Percentiles rank a stretch among this genome's conserved stretches.
These are phyloP conservation scores for Parachaetomium inaequale DNA, from an alignment of 495 filamentous ascomycete genomes.

Conservation along the genomic window DNA sequence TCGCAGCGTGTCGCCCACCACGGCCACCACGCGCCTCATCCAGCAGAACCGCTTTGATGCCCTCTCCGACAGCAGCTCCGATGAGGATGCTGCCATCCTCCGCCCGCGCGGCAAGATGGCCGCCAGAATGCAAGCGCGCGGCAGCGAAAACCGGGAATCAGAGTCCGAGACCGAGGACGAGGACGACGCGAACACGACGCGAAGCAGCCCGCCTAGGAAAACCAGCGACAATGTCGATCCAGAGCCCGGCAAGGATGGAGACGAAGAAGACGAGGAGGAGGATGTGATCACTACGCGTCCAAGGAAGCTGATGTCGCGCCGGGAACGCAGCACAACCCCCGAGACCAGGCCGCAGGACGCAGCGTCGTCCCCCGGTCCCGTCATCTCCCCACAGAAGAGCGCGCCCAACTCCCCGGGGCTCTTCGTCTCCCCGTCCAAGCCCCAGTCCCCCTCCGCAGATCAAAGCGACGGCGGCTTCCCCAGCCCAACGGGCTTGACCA, in stretches of 20 bases:
- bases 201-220: conserved; percentile 17
- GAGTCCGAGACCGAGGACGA: conserved; percentile 19
- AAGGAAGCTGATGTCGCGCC: conserved; percentile 35
- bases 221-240: conserved; percentile 22
- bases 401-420: conserved; percentile 29
- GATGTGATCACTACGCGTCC: conserved; percentile 28
- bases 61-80: conserved; percentile 20
- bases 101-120: conserved; percentile 69
- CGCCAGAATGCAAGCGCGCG: conserved; percentile 54
- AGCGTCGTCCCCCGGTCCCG: conserved; percentile 38
- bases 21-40: conserved; percentile 15
- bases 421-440: conserved; percentile 44
- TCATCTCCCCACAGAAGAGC: conserved; percentile 32
- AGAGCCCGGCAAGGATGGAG: conserved; percentile 19
- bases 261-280: conserved; percentile 30
- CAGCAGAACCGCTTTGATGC: conserved; percentile 7
- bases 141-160: conserved; percentile 24
- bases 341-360: conserved; percentile 19
- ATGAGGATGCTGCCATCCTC: conserved; percentile 43
- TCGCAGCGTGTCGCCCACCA: conserved; percentile 21
- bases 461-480: conserved; percentile 50
- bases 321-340: conserved; percentile 36
- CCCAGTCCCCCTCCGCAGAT: conserved; percentile 19
- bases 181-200: conserved; percentile 11
- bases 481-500: conserved; percentile 33